Evolutionary conservation across 2,329 filamentous ascomycete genomes (phyloP).

Genomic region (Ophiostoma piceae): DNA sequence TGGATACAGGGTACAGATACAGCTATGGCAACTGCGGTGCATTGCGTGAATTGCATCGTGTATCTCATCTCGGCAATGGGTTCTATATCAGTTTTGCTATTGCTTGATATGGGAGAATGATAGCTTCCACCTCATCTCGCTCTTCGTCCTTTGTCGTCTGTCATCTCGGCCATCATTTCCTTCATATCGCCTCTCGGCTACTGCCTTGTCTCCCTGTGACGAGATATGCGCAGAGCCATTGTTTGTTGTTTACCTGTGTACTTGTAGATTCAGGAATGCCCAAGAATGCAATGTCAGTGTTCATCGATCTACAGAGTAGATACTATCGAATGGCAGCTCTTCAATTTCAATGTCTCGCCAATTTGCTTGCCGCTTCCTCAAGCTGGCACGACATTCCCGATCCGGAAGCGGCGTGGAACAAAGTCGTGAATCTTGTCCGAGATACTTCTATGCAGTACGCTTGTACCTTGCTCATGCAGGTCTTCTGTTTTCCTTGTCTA

Average conservation of each 20-base stretch:
- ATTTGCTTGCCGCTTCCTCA: neutral
- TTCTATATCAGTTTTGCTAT: neutral
- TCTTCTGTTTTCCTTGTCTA: no score
- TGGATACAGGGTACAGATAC: no score
- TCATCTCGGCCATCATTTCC: neutral
- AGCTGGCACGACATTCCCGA: slow-evolving; percentile 10
- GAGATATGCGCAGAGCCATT: slow-evolving; percentile 8
- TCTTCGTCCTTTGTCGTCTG: slow-evolving; percentile 2
- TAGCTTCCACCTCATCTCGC: slow-evolving; percentile 6
- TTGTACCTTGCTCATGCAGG: slow-evolving; percentile 21
- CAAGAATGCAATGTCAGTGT: neutral
- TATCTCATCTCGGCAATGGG: slow-evolving; percentile 3
- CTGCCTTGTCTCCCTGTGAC: slow-evolving; percentile 1
- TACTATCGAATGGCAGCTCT: neutral
- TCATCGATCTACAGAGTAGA: neutral
- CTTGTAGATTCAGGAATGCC: neutral
- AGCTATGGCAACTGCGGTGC: neutral
- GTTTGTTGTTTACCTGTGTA: neutral
- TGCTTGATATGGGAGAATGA: neutral
- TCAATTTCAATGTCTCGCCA: neutral
- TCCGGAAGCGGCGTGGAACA: slow-evolving; percentile 7
- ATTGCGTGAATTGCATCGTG: neutral
- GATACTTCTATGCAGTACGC: slow-evolving; percentile 18
- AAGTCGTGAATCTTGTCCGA: no score
- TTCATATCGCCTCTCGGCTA: neutral